Evolutionary conservation across 352 stramenopile genomes (phyloP).

Genomic region (Plasmopara muralis): DNA sequence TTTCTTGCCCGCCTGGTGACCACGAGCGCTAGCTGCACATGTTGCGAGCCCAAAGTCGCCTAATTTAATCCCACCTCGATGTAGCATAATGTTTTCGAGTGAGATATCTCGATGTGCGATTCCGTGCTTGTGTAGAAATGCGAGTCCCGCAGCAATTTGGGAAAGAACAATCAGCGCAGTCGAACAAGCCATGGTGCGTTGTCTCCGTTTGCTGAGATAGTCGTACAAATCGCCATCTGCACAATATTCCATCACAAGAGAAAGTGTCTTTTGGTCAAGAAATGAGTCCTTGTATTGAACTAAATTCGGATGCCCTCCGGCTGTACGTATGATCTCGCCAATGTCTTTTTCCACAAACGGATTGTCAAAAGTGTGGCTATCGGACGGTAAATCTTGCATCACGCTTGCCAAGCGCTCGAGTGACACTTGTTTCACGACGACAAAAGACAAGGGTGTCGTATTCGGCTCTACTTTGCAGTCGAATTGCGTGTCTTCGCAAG

Average conservation of each 20-base stretch:
- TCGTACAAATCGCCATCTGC: conserved; percentile 32
- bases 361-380: conserved; percentile 27
- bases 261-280: conserved; percentile 30
- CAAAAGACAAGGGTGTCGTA: background rate
- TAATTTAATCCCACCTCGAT: conserved; percentile 33
- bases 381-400: conserved; percentile 12
- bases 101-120: conserved; percentile 37
- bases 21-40: conserved; percentile 6
- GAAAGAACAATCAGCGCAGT: conserved; percentile 27
- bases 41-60: conserved; percentile 42
- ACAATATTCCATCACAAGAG: conserved; percentile 41
- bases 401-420: conserved; percentile 26
- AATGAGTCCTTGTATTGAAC: conserved; percentile 40
- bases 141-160: conserved; percentile 22
- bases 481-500: conserved; percentile 29
- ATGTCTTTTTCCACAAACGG: conserved; percentile 39
- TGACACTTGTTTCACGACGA: conserved; percentile 16
- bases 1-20: conserved; percentile 34
- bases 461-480: conserved; percentile 1
- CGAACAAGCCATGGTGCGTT: conserved; percentile 20
- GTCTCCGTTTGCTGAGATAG: conserved; percentile 17
- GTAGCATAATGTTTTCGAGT: conserved; percentile 39
- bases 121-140: conserved; percentile 26
- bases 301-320: conserved; percentile 38
- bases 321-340: conserved; percentile 23